A percentile compares a stretch with the other conserved stretches of the same genome.
phyloP scores from a whole-genome alignment of 371 early-diverging fungal species.

The Batkoa obscura region DNA sequence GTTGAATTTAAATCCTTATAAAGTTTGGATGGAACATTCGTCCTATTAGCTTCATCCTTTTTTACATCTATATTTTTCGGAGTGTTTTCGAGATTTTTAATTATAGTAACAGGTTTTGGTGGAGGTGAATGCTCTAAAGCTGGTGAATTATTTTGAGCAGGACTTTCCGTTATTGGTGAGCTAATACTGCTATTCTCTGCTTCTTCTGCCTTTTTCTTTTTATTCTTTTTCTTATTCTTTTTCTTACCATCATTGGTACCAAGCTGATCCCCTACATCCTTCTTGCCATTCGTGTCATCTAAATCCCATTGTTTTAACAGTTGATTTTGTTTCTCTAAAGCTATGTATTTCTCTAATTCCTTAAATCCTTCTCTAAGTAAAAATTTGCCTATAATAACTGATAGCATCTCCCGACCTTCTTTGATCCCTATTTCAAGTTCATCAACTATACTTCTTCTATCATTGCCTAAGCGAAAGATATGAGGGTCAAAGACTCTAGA shows the following conservation, averaged over 20 bases:
- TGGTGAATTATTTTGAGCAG: neutral
- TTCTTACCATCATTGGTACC: neutral
- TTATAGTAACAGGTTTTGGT: too few species aligned
- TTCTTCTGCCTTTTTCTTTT: conserved; percentile 15
- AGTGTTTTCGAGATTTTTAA: neutral
- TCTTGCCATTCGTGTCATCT: conserved; percentile 10
- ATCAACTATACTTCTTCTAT: conserved; percentile 28
- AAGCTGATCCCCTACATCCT: conserved; percentile 5
- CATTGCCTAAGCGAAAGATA: conserved; percentile 26
- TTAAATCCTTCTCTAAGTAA: conserved; percentile 52
- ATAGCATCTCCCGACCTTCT: conserved; percentile 42
- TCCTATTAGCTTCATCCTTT: neutral
- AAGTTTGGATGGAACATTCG: neutral
- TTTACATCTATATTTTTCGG: neutral
- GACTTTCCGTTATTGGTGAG: neutral
- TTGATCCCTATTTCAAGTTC: conserved; percentile 45
- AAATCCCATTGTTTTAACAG: conserved; percentile 32
- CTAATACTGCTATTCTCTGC: conserved; percentile 14
- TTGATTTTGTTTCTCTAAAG: conserved; percentile 40
- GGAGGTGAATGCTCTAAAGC: neutral
- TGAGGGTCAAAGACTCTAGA: conserved; percentile 20
- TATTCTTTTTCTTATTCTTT: conserved; percentile 15
- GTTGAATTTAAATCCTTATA: too few species aligned
- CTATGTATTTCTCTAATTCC: conserved; percentile 41
- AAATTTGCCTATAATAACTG: conserved; percentile 42